phyloP scores from a whole-genome alignment of 306 rosid species.

The Trifolium fragiferum region DNA sequence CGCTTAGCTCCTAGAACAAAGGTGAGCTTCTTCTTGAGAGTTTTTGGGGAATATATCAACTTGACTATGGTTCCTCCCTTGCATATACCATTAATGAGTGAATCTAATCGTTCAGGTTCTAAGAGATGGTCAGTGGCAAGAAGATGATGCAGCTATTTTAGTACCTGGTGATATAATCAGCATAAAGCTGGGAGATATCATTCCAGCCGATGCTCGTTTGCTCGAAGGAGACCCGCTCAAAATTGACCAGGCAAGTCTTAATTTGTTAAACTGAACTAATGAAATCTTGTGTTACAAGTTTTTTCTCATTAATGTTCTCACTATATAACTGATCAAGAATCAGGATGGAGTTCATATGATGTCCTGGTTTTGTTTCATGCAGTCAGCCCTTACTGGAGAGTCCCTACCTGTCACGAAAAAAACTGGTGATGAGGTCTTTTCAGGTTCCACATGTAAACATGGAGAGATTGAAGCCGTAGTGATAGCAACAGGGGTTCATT shows the following conservation, averaged over 20 bases:
- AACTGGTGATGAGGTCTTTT: conserved; percentile 77
- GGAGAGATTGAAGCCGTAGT: conserved; percentile 94
- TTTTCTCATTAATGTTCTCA: neutral
- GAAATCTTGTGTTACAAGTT: neutral
- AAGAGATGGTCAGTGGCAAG: conserved; percentile 87
- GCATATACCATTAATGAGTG: neutral
- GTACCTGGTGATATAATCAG: conserved; percentile 90
- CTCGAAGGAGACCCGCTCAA: conserved; percentile 87
- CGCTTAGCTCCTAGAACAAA: conserved; percentile 83
- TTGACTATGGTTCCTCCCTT: conserved; percentile 15
- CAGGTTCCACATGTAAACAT: conserved; percentile 88
- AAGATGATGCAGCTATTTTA: conserved; percentile 75
- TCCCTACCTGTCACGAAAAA: conserved; percentile 81
- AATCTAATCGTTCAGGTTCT: conserved; percentile 65
- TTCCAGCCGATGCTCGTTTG: conserved; percentile 93
- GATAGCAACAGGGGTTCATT: conserved; percentile 81
- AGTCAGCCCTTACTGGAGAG: conserved; percentile 95
- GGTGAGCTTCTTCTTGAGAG: conserved; percentile 44
- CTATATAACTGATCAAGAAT: conserved; percentile 11
- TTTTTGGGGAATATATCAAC: neutral
- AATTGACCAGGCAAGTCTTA: conserved; percentile 81
- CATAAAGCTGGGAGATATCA: conserved; percentile 86
- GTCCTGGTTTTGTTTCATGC: conserved; percentile 48
- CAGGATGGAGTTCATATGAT: conserved; percentile 32
- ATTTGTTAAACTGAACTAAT: conserved; percentile 1